Evolutionary conservation across 2,329 filamentous ascomycete genomes (phyloP), one percentile per base, ranked within the genome.

Genomic region (Fusarium sp.): DNA sequence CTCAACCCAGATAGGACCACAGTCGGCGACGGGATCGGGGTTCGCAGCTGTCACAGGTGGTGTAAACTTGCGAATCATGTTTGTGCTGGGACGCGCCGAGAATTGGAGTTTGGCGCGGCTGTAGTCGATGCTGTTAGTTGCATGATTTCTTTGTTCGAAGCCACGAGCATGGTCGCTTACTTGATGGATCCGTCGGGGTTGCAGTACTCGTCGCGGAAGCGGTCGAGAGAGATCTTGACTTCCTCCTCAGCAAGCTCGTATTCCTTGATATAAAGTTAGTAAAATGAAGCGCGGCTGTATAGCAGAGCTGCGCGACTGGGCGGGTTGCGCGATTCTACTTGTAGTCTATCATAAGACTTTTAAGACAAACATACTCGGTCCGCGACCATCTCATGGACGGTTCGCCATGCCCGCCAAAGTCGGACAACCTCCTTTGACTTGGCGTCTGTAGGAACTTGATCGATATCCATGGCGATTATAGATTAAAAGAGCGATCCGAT

Each of bases 331-430:
- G 55, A 49, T 52, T 57, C 46, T 63, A 45, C 20, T 7, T 18
- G 34, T 29, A 46, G 44, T 51, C 50, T 43, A 50, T 53, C 45
- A 60, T 42, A 59, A 50, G 55, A 34, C 55, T 52, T 38, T 57
- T 40, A 25, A 58, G 62, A 27, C 32, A 63, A 53, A 72, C 61
- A 76, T 88, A 97, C 95, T 80, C 95, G 86, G 81, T 98, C 96
- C 68, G 88, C 86, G 75, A 96, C 91, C 95, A 99, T 97, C 86
- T 99, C 93, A 81, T 97, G 94, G 51, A 94, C 90, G 11, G 96
- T 99, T 82, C 90, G 90, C 89, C 93, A 97, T 76, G 95, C 94
- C 81, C 95, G 92, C 95, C 96, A 99, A 74, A 98, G 89, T 79
- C 92, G 90, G 77, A 87, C 83, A 51, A 86, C 81, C 80, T 85